These are phyloP conservation scores for Paecilomyces sp. DNA, from an alignment of 2,329 filamentous ascomycete species.

Conservation along the genomic window DNA sequence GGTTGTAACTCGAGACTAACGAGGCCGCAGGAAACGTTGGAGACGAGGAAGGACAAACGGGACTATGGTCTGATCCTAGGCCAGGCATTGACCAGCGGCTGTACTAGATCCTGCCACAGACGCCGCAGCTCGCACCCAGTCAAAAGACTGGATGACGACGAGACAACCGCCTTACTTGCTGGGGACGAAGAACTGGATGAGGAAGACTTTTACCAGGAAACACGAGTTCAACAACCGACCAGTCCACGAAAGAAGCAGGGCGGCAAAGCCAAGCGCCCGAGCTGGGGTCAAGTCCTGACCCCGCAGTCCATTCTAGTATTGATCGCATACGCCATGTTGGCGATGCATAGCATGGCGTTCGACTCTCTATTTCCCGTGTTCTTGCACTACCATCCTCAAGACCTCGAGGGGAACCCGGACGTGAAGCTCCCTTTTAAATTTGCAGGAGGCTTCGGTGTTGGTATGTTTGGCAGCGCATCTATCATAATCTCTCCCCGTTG, in stretches of 20 bases:
- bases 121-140: constrained; percentile 6
- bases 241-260: neutral
- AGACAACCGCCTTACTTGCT: constrained; percentile 25
- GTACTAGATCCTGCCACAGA: constrained; percentile 18
- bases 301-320: constrained; percentile 69
- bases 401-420: constrained; percentile 47
- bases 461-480: constrained; percentile 16
- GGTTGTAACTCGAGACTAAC: neutral
- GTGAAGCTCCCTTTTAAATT: constrained; percentile 71
- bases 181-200: constrained; percentile 6
- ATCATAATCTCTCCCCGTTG: neutral
- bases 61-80: constrained; percentile 76
- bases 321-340: constrained; percentile 69
- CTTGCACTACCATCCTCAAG: constrained; percentile 63
- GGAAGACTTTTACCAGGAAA: constrained; percentile 1
- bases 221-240: neutral
- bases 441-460: constrained; percentile 67
- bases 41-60: constrained; percentile 56
- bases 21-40: constrained; percentile 63
- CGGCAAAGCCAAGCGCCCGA: constrained; percentile 21
- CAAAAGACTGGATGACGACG: constrained; percentile 13
- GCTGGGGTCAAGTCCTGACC: constrained; percentile 61
- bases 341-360: constrained; percentile 74
- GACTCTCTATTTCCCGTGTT: constrained; percentile 88
- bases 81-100: constrained; percentile 49